Base-by-base conservation (phyloP, 1,139 yeast species). In the Protomyces inundatus region DNA sequence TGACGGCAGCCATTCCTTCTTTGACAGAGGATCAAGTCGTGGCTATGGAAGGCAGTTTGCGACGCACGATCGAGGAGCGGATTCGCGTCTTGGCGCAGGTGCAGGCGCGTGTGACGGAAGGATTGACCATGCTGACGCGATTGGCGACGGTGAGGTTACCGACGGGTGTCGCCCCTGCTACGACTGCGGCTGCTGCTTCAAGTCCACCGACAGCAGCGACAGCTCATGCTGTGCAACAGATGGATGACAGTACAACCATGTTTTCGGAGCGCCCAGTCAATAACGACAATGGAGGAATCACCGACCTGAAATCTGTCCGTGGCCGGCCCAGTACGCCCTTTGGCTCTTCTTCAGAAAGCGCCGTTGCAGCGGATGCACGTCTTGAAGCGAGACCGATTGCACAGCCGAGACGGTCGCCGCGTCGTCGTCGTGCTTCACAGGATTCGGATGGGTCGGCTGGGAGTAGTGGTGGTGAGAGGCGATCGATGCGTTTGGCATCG, bases 21-120 rank as follows among this genome's bases (percentile, higher is more conserved):
- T 36, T 58, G 55, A 52, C 54, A 12, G 62, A 58, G 33, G 62
- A 58, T 35, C 62, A 58, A 35, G 33, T 58, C 30, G 48, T 33
- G 16, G 62, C 55, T 1, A 58, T 58, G 62, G 62, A 58, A 34
- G 42, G 14, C 34, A 58, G 62, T 35, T 51, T 56, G 10, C 42
- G 62, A 16, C 42, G 62, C 39, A 58, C 62, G 10, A 30, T 58
- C 14, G 62, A 58, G 36, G 62, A 58, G 33, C 42, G 62, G 16
- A 33, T 58, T 12, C 30, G 62, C 14, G 42, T 58, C 9, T 23
- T 58, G 51, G 30, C 35, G 7, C 42, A 58, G 42, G 10, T 58
- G 6, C 56, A 58, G 23, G 46, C 39, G 34, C 55, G 62, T 40
- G 55, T 58, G 39, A 16, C 55, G 35, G 62, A 58, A 33, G 50